Base-by-base conservation (phyloP, 805 yeast species). In the Candida easanensis region DNA sequence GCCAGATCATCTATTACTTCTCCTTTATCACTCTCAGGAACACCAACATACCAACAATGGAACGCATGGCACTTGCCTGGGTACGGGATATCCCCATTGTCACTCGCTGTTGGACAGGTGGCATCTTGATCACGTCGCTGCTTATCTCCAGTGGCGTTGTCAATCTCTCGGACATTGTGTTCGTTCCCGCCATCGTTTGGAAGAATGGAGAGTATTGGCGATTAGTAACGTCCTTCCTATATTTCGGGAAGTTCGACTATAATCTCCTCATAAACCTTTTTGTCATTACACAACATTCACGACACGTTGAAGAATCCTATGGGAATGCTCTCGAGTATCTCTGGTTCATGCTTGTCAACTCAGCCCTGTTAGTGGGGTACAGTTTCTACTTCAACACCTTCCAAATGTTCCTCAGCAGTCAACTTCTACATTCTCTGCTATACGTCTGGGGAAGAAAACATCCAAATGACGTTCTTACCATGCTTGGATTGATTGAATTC, bases 171-270 rank as follows among this genome's bases (percentile, higher is more conserved):
- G 46, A 51, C 33, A 13, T 54, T 3, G 46, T 41, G 2, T 52
- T 51, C 31, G 23, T 42, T 10, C 51, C 56, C 1, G 20, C 44
- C 2, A 10, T 37, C 17, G 37, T 46, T 3, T 41, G 42, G 25
- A 40, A 35, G 14, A 45, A 44, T 19, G 25, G 32, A n/a, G 48
- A 57, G 33, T 47, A 39, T 19, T 57, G 60, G 59, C 39, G 61
- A 25, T 30, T 54, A 3, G 5, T 56, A 8, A 45, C 58, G 2
- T 25, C 52, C 2, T 50, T 57, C 32, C 28, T 50, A 14, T 56
- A 44, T 28, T 38, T 53, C 14, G 60, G 60, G 0, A 25, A 36
- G 5, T 31, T 57, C 17, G 46, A 48, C 35, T 9, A 50, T 1
- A 30, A 39, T 13, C 33, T 55, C 4, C 18, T 56, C 5, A 13